A percentile compares a stretch with the other conserved stretches of the same genome.
Conservation (phyloP, 257 asterid genomes). For the Lavandula angustifolia region DNA sequence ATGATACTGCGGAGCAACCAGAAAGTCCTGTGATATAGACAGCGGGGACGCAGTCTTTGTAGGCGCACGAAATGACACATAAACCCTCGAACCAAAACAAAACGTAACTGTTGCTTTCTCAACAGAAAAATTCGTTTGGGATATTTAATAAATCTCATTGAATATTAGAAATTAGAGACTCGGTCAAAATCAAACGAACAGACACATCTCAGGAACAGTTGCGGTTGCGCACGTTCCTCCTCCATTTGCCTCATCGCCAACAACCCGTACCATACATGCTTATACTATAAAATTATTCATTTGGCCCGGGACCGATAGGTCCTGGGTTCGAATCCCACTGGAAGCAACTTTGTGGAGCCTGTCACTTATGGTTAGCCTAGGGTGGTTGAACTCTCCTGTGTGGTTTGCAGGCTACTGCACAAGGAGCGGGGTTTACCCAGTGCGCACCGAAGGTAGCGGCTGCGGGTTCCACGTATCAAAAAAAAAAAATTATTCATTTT, state of each 20-base stretch:
- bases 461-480: too few relatives aligned
- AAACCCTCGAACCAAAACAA: slow-evolving; percentile 27
- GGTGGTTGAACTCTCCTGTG: too few relatives aligned
- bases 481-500: too few relatives aligned
- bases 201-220: slow-evolving; percentile 38
- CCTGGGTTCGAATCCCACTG: too few relatives aligned
- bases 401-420: too few relatives aligned
- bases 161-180: neutral
- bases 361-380: too few relatives aligned
- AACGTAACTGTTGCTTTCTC: slow-evolving; percentile 28
- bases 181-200: slow-evolving; percentile 24
- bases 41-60: slow-evolving; percentile 40
- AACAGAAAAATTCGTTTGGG: slow-evolving; percentile 19
- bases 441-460: too few relatives aligned
- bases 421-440: too few relatives aligned
- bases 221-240: slow-evolving; percentile 41
- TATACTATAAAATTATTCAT: too few relatives aligned
- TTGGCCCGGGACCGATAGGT: too few relatives aligned
- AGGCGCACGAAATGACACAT: slow-evolving; percentile 24
- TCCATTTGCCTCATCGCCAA: slow-evolving; percentile 39
- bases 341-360: too few relatives aligned
- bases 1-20: slow-evolving; percentile 22
- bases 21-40: slow-evolving; percentile 31
- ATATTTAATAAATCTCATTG: neutral
- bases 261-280: slow-evolving; percentile 18